A percentile compares a stretch with the other conserved stretches of the same genome.
These are phyloP conservation scores for Berkeleyomyces rouxiae DNA, from an alignment of 2,329 filamentous ascomycete species.

Conservation along the genomic window DNA sequence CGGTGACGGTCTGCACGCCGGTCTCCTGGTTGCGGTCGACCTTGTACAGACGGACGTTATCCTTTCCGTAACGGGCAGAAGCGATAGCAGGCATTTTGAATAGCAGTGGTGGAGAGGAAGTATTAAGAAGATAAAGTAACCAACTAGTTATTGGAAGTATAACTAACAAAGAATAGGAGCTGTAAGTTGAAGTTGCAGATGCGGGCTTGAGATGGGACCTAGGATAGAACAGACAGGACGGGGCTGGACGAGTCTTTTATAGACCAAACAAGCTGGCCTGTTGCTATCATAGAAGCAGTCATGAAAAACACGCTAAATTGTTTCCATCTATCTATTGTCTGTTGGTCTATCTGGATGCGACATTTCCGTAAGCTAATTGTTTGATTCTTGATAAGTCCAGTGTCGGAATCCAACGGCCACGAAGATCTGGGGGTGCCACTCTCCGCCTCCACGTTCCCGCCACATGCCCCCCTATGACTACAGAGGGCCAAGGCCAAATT, in stretches of 20 bases:
- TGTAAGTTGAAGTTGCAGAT: not conserved
- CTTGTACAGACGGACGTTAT: conserved; percentile 97
- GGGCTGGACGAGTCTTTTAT: not conserved
- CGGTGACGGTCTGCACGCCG: conserved; percentile 68
- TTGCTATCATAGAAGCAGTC: not conserved
- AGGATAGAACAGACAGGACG: not conserved
- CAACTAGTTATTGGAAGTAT: not conserved
- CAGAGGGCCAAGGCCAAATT: not conserved
- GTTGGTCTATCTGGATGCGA: not conserved
- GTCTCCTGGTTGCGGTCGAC: conserved; percentile 65
- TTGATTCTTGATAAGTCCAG: not conserved
- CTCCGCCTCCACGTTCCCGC: not conserved
- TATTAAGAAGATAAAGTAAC: not conserved
- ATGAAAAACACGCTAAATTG: not conserved
- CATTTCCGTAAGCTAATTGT: not conserved
- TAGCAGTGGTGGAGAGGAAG: not conserved
- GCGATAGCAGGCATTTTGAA: conserved; percentile 37
- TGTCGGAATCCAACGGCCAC: not conserved
- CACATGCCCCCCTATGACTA: not conserved
- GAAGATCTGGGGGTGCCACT: not conserved
- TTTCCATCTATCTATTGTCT: not conserved
- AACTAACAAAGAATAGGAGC: not conserved
- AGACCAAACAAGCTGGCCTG: not conserved
- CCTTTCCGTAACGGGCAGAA: conserved; percentile 71
- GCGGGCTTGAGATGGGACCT: not conserved